phyloP scores from a whole-genome alignment of 306 rosid genomes.

The Casuarina glauca region DNA sequence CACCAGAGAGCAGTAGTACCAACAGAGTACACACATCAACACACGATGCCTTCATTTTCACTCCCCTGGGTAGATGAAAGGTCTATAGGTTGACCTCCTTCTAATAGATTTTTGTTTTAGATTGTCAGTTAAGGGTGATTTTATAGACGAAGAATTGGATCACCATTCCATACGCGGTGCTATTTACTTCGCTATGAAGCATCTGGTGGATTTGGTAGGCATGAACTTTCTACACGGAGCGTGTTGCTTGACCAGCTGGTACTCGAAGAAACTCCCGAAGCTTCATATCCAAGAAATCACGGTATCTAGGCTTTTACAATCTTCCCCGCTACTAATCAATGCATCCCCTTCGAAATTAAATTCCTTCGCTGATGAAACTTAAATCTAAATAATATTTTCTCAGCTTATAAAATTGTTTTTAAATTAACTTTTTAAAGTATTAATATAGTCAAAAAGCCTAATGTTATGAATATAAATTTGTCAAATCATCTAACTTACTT shows the following conservation, averaged over 20 bases:
- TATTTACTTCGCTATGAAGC: constrained; percentile 10
- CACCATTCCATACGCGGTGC: background rate
- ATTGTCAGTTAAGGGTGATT: background rate
- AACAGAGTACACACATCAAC: too few relatives aligned
- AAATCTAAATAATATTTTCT: too few relatives aligned
- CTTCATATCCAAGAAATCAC: background rate
- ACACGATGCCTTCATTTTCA: too few relatives aligned
- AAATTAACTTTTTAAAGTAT: too few relatives aligned
- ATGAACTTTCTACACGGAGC: background rate
- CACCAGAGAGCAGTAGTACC: too few relatives aligned
- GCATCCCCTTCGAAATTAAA: too few relatives aligned
- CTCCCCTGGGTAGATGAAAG: background rate
- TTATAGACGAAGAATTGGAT: background rate
- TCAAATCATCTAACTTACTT: too few relatives aligned
- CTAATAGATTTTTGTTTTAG: background rate
- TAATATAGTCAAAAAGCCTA: too few relatives aligned
- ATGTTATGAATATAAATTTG: too few relatives aligned
- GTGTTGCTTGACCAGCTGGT: background rate
- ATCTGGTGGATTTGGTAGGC: background rate
- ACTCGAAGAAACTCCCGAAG: constrained; percentile 5
- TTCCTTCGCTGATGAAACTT: too few relatives aligned
- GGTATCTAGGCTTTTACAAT: background rate
- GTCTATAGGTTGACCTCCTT: background rate
- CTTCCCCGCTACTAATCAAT: too few relatives aligned
- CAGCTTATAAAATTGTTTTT: too few relatives aligned